phyloP scores from a whole-genome alignment of 2,329 filamentous ascomycete species.

The Botrytis squamosa region DNA sequence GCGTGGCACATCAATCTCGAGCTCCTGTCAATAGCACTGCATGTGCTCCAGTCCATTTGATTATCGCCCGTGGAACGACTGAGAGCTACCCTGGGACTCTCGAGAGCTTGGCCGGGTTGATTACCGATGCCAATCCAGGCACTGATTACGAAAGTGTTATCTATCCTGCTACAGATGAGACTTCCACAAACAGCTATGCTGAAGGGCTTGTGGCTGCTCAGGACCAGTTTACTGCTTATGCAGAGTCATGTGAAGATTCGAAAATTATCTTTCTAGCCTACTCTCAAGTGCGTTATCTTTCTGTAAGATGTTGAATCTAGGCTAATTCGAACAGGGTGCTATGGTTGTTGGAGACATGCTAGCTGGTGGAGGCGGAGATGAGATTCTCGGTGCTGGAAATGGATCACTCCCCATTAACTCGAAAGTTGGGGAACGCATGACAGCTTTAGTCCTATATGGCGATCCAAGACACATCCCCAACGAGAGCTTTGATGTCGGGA shows the following conservation, averaged over 20 bases:
- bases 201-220: neutral
- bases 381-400: neutral
- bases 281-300: neutral
- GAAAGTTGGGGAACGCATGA: neutral
- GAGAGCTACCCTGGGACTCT: neutral
- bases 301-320: neutral
- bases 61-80: neutral
- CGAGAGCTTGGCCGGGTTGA: neutral
- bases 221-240: neutral
- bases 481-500: neutral
- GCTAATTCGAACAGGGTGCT: neutral
- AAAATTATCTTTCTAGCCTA: neutral
- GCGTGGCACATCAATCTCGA: neutral
- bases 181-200: neutral
- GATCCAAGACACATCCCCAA: conserved; percentile 1
- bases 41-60: neutral
- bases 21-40: neutral
- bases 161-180: conserved; percentile 1
- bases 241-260: neutral
- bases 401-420: neutral
- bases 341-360: neutral
- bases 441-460: neutral
- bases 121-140: neutral
- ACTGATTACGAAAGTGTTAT: neutral
- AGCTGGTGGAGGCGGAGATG: neutral